A percentile compares a stretch with the other conserved stretches of the same genome.
phyloP scores from a whole-genome alignment of 306 rosid species.

The Fragaria nilgerrensis region DNA sequence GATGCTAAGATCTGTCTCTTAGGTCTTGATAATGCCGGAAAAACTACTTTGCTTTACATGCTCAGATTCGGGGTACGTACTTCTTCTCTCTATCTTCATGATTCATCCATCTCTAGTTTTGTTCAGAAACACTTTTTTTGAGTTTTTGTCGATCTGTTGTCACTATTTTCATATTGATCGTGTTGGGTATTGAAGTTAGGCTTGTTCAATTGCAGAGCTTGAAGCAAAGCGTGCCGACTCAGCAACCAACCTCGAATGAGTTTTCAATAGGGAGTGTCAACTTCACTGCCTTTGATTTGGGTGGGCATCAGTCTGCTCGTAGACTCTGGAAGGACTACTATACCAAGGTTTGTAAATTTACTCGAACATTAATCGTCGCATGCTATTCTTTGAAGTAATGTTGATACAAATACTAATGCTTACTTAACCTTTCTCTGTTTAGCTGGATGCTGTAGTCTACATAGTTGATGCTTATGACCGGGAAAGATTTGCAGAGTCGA shows the following conservation, averaged over 20 bases:
- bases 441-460: conserved; percentile 78
- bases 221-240: conserved; percentile 78
- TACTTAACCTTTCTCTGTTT: conserved; percentile 1
- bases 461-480: conserved; percentile 65
- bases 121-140: neutral
- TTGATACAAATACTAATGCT: neutral
- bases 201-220: conserved; percentile 41
- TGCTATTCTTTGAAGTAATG: neutral
- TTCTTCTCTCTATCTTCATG: conserved; percentile 1
- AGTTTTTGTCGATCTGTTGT: neutral
- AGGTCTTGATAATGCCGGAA: conserved; percentile 86
- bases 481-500: conserved; percentile 66
- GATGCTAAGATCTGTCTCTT: conserved; percentile 74
- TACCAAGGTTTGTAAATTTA: conserved; percentile 42
- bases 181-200: neutral
- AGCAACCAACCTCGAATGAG: conserved; percentile 71
- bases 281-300: conserved; percentile 86
- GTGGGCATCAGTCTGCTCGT: conserved; percentile 81
- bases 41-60: conserved; percentile 85
- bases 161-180: neutral
- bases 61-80: conserved; percentile 61
- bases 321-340: conserved; percentile 84
- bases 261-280: conserved; percentile 63
- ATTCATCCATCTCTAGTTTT: neutral
- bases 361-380: neutral